A percentile compares a stretch with the other conserved stretches of the same genome.
Evolutionary conservation across 345 rosid species (phyloP).

Genomic region (Lepidium didymum): DNA sequence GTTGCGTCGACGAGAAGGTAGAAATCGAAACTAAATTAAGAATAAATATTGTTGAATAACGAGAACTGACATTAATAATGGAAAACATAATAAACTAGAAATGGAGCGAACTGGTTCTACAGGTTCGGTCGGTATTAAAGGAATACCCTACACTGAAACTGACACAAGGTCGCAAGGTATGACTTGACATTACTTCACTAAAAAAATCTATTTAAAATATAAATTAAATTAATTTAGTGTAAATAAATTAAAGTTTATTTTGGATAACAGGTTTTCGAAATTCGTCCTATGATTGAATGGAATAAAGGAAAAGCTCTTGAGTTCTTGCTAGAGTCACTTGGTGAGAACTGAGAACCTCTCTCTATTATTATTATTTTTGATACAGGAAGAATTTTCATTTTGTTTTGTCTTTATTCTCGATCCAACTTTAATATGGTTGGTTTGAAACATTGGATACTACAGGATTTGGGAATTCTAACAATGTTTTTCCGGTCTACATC

Average conservation of each 20-base stretch:
- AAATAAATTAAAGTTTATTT: background rate
- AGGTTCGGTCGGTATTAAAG: slow-evolving; percentile 55
- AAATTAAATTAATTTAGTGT: background rate
- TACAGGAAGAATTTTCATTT: too few relatives aligned
- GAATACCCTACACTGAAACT: slow-evolving; percentile 59
- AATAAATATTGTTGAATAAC: background rate
- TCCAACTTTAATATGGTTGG: slow-evolving; percentile 3
- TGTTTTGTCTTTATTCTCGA: slow-evolving; percentile 5
- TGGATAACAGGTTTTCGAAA: slow-evolving; percentile 64
- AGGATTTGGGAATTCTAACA: slow-evolving; percentile 68
- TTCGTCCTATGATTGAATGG: slow-evolving; percentile 89
- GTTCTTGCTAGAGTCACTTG: slow-evolving; percentile 77
- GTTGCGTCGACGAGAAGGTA: slow-evolving; percentile 82
- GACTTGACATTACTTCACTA: background rate
- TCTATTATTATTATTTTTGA: too few relatives aligned
- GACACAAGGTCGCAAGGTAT: slow-evolving; percentile 84
- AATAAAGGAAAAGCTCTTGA: slow-evolving; percentile 96
- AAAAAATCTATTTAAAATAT: background rate
- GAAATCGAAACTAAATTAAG: background rate
- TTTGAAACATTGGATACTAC: slow-evolving; percentile 1
- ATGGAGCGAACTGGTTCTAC: slow-evolving; percentile 67
- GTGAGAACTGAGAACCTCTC: slow-evolving; percentile 38
- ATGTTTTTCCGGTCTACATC: slow-evolving; percentile 86
- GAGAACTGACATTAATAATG: background rate
- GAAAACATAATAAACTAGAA: slow-evolving; percentile 34